phyloP scores from a whole-genome alignment of 371 early-diverging fungal species.

The Mortierella polycephala region DNA sequence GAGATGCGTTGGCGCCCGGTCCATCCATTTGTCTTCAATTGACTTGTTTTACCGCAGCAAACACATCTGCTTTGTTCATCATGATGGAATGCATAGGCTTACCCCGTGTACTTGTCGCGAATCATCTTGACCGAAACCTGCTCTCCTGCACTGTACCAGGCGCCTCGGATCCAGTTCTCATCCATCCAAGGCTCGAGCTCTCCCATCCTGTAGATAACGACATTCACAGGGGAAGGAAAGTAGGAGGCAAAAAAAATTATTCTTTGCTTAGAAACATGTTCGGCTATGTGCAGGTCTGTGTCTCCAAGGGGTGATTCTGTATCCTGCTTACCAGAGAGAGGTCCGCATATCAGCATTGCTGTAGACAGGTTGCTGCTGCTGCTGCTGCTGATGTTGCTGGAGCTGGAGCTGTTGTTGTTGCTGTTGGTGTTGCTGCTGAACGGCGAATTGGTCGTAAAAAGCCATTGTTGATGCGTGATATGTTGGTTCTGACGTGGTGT shows the following conservation, averaged over 20 bases:
- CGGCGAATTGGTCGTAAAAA: conserved; percentile 24
- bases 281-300: too few relatives aligned
- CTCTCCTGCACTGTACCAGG: conserved; percentile 79
- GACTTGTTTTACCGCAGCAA: background rate
- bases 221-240: background rate
- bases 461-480: conserved; percentile 16
- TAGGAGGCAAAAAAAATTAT: background rate
- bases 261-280: too few relatives aligned
- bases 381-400: conserved; percentile 16
- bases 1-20: background rate
- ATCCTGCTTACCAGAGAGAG: conserved; percentile 35
- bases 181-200: conserved; percentile 90
- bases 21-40: background rate
- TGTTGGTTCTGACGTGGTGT: too few relatives aligned
- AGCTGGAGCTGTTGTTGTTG: conserved; percentile 28
- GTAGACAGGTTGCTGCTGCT: conserved; percentile 21
- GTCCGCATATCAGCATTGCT: conserved; percentile 28
- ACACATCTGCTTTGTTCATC: background rate
- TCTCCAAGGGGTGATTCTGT: background rate
- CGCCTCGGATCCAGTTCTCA: conserved; percentile 73
- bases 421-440: conserved; percentile 30
- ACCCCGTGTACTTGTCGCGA: conserved; percentile 83
- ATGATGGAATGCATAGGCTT: conserved; percentile 8
- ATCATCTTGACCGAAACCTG: conserved; percentile 86
- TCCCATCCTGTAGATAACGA: conserved; percentile 71